These are phyloP conservation scores for Elsinoe necatrix DNA, from an alignment of 2,329 filamentous ascomycete species.

Conservation along the genomic window DNA sequence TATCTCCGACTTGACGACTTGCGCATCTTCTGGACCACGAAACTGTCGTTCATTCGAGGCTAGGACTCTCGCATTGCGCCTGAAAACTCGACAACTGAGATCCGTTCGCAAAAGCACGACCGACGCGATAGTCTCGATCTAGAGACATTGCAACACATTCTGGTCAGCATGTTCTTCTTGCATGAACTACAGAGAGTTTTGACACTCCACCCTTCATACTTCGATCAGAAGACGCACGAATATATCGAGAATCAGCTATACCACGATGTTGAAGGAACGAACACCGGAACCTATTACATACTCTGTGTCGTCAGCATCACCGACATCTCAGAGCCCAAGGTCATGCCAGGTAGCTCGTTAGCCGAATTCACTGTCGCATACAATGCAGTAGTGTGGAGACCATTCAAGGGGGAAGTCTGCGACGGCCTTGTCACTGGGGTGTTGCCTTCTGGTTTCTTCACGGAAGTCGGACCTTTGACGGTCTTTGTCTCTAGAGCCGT, in stretches of 20 bases:
- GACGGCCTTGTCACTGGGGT: constrained; percentile 90
- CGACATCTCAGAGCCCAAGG: constrained; percentile 77
- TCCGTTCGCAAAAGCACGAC: too few species aligned
- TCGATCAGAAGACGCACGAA: constrained; percentile 86
- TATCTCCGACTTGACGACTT: neutral
- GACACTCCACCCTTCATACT: constrained; percentile 93
- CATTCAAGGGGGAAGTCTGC: constrained; percentile 96
- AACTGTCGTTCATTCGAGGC: too few species aligned
- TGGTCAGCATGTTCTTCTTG: constrained; percentile 79
- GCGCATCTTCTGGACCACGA: neutral
- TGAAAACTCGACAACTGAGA: too few species aligned
- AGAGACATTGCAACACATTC: neutral
- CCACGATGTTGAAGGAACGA: constrained; percentile 89
- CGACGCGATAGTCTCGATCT: too few species aligned
- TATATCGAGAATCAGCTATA: constrained; percentile 83
- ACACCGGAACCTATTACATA: constrained; percentile 93
- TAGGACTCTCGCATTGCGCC: too few species aligned
- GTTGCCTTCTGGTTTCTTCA: constrained; percentile 86
- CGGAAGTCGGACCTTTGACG: constrained; percentile 67
- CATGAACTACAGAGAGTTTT: constrained; percentile 93
- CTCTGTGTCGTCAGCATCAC: constrained; percentile 97
- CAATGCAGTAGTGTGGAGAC: constrained; percentile 92
- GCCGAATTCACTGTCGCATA: constrained; percentile 94
- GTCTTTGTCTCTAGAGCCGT: constrained; percentile 79
- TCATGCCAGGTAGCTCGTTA: constrained; percentile 81